These are phyloP conservation scores for Meredithiella fracta DNA, from an alignment of 2,329 filamentous ascomycete species.

Conservation along the genomic window DNA sequence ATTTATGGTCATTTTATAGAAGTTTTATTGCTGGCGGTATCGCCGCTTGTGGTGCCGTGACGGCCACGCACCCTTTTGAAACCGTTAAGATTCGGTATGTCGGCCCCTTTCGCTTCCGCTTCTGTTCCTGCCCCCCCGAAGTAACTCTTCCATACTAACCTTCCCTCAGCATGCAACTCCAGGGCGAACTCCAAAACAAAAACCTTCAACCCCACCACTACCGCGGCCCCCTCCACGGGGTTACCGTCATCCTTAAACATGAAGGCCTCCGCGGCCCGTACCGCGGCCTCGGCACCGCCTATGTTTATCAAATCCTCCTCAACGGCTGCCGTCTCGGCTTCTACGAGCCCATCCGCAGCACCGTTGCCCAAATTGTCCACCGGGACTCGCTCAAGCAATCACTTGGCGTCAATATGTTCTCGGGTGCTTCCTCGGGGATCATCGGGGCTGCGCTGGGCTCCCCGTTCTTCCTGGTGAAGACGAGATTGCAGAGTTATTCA, in stretches of 20 bases:
- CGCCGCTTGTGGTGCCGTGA: slow-evolving; percentile 92
- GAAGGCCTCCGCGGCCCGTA: slow-evolving; percentile 77
- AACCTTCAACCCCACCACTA: slow-evolving; percentile 76
- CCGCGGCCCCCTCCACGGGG: slow-evolving; percentile 77
- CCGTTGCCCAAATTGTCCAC: slow-evolving; percentile 52
- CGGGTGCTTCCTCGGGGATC: slow-evolving; percentile 75
- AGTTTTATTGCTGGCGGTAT: slow-evolving; percentile 93
- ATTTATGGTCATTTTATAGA: slow-evolving; percentile 24
- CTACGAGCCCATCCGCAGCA: slow-evolving; percentile 81
- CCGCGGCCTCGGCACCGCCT: slow-evolving; percentile 78
- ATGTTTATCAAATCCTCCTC: slow-evolving; percentile 88
- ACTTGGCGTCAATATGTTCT: slow-evolving; percentile 82
- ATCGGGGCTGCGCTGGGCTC: slow-evolving; percentile 85
- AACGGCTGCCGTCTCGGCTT: slow-evolving; percentile 95
- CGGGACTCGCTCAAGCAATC: slow-evolving; percentile 61
- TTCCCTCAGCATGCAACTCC: slow-evolving; percentile 61
- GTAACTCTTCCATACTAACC: neutral
- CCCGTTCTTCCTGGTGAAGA: slow-evolving; percentile 97
- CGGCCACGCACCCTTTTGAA: slow-evolving; percentile 94
- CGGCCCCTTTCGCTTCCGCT: slow-evolving; percentile 9
- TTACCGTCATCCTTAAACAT: slow-evolving; percentile 76
- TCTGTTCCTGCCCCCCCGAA: neutral
- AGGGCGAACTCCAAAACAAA: slow-evolving; percentile 85
- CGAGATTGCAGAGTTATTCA: slow-evolving; percentile 82
- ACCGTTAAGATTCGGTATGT: slow-evolving; percentile 91